phyloP scores from a whole-genome alignment of 805 yeast genomes.

The Candida pini region DNA sequence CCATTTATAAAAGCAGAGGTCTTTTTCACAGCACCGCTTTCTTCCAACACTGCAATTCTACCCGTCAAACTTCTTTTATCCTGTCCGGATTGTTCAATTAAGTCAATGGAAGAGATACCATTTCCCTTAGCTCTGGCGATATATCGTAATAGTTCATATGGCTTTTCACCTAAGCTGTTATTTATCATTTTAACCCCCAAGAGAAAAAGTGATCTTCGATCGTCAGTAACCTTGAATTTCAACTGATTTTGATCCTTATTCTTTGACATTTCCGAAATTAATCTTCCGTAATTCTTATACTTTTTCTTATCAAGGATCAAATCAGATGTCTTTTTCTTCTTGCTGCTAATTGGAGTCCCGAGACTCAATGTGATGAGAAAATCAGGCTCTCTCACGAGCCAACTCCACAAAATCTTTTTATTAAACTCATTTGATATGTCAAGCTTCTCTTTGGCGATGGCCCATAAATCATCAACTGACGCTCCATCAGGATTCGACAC shows the following conservation, averaged over 20 bases:
- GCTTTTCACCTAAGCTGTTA: constrained; percentile 47
- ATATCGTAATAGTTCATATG: constrained; percentile 50
- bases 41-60: constrained; percentile 51
- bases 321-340: constrained; percentile 7
- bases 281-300: constrained; percentile 1
- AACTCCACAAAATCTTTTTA: constrained; percentile 31
- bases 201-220: constrained; percentile 50
- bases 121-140: constrained; percentile 50
- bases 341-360: not conserved
- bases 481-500: constrained; percentile 31
- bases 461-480: constrained; percentile 29
- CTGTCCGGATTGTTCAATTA: constrained; percentile 55
- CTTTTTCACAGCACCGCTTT: constrained; percentile 42
- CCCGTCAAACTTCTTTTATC: constrained; percentile 67
- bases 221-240: constrained; percentile 40
- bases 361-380: constrained; percentile 13
- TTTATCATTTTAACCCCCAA: constrained; percentile 52
- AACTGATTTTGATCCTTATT: constrained; percentile 9
- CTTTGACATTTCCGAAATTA: too few relatives aligned
- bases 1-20: constrained; percentile 33
- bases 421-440: constrained; percentile 24
- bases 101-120: constrained; percentile 57
- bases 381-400: constrained; percentile 29
- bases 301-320: constrained; percentile 7
- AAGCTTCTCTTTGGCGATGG: constrained; percentile 14